These are phyloP conservation scores for Coprinellus aureogranulatus DNA, from an alignment of 768 basidiomycete genomes.

Conservation along the genomic window DNA sequence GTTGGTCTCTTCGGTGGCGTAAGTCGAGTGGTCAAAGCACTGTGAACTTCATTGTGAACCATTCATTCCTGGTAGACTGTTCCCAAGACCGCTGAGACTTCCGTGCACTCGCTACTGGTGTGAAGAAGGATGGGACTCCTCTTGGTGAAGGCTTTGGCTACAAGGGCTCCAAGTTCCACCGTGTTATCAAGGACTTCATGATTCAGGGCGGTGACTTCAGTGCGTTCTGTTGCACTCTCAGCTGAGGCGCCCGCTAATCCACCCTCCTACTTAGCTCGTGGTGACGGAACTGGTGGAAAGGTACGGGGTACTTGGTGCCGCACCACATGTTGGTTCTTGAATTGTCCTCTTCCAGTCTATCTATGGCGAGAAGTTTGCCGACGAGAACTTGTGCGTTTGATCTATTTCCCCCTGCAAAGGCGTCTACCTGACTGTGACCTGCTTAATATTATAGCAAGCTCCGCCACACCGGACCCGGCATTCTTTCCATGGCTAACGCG, in stretches of 20 bases:
- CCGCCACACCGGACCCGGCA: conserved; percentile 84
- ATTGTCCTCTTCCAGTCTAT: conserved; percentile 58
- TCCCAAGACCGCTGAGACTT: conserved; percentile 96
- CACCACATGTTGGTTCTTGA: background rate
- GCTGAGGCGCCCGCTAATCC: background rate
- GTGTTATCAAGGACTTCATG: conserved; percentile 94
- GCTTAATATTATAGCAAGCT: conserved; percentile 72
- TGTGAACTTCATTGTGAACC: too few species aligned
- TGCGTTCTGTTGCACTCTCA: conserved; percentile 32
- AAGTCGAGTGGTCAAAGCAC: conserved; percentile 16
- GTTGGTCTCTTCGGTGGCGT: conserved; percentile 92
- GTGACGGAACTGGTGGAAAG: conserved; percentile 91
- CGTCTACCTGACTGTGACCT: conserved; percentile 6
- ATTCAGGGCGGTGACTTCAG: conserved; percentile 99
- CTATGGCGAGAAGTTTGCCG: conserved; percentile 86
- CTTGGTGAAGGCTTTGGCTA: conserved; percentile 79
- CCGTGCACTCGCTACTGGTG: conserved; percentile 85
- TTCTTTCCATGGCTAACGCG: conserved; percentile 93
- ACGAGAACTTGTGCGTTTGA: conserved; percentile 86
- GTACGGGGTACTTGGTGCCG: conserved; percentile 32
- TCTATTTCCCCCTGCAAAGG: background rate
- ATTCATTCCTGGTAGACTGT: conserved; percentile 58
- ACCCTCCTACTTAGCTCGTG: conserved; percentile 49
- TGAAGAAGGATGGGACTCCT: conserved; percentile 66
- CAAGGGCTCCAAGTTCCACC: conserved; percentile 95